These are phyloP conservation scores for Russula emetica DNA, from an alignment of 768 basidiomycete genomes.

Conservation along the genomic window DNA sequence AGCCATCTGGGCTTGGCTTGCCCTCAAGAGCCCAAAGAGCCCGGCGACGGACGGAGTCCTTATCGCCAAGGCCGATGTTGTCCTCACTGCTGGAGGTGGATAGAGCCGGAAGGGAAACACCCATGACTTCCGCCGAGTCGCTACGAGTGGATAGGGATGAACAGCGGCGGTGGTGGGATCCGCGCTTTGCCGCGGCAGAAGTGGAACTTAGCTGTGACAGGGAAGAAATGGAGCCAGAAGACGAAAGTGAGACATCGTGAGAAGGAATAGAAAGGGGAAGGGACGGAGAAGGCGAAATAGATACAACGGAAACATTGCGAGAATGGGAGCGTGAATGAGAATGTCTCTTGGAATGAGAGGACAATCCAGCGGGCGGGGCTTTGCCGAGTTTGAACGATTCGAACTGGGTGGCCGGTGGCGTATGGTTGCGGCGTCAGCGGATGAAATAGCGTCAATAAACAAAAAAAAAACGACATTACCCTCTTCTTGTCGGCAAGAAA, in stretches of 20 bases:
- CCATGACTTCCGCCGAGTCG: conserved; percentile 91
- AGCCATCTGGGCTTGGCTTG: conserved; percentile 59
- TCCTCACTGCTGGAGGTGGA: conserved; percentile 59
- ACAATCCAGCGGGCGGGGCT: conserved; percentile 35
- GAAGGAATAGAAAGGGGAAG: conserved; percentile 39
- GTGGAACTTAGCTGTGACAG: conserved; percentile 33
- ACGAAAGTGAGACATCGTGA: conserved; percentile 34
- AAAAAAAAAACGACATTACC: conserved; percentile 32
- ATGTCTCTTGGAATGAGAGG: conserved; percentile 40
- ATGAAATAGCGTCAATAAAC: background rate
- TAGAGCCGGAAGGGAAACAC: conserved; percentile 65
- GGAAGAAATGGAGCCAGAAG: conserved; percentile 35
- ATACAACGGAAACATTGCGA: conserved; percentile 57
- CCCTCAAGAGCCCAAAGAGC: conserved; percentile 89
- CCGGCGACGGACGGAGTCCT: conserved; percentile 73
- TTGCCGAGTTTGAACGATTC: conserved; percentile 68
- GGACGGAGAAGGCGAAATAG: conserved; percentile 32
- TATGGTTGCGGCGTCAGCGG: background rate
- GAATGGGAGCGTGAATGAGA: conserved; percentile 68
- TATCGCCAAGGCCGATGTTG: conserved; percentile 63
- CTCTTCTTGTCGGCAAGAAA: conserved; percentile 42
- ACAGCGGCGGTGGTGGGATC: conserved; percentile 78
- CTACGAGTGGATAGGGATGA: conserved; percentile 86
- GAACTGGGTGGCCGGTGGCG: conserved; percentile 42
- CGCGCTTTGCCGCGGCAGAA: conserved; percentile 45